Evolutionary conservation across 345 rosid genomes (phyloP).

Genomic region (Corchorus olitorius): DNA sequence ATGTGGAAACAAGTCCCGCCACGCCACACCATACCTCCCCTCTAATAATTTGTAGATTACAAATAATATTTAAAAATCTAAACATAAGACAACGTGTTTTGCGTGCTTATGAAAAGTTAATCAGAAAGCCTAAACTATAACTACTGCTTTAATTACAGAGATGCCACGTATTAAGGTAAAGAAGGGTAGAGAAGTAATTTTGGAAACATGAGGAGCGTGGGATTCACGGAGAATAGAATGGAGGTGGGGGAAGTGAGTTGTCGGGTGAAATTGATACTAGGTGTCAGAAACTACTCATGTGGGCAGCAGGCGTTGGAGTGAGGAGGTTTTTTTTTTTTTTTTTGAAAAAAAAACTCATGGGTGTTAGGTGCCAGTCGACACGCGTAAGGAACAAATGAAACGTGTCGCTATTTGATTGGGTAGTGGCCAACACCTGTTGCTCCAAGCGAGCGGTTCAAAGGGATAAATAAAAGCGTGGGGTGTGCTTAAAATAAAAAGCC

Average conservation of each 20-base stretch:
- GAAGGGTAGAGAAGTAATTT: not conserved
- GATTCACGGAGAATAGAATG: not conserved
- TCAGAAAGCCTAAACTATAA: not conserved
- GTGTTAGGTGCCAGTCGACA: constrained; percentile 12
- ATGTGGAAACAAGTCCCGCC: not conserved
- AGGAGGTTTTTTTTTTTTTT: not conserved
- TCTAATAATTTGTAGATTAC: not conserved
- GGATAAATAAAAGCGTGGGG: constrained; percentile 24
- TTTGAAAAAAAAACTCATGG: not conserved
- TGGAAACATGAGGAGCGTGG: not conserved
- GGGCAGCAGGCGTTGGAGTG: constrained; percentile 4
- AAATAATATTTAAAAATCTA: too few relatives aligned
- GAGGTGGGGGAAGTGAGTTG: constrained; percentile 22
- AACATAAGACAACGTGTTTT: not conserved
- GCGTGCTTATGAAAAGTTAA: not conserved
- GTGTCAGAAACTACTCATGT: constrained; percentile 29
- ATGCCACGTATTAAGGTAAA: not conserved
- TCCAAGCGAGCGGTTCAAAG: constrained; percentile 40
- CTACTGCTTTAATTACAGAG: too few relatives aligned
- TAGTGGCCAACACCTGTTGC: not conserved
- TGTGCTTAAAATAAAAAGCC: not conserved
- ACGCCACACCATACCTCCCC: not conserved
- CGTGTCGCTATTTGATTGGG: constrained; percentile 23
- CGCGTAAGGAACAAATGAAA: constrained; percentile 11
- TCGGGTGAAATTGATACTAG: constrained; percentile 30